phyloP scores from a whole-genome alignment of 345 rosid genomes.

The Noccaea bulbosa region DNA sequence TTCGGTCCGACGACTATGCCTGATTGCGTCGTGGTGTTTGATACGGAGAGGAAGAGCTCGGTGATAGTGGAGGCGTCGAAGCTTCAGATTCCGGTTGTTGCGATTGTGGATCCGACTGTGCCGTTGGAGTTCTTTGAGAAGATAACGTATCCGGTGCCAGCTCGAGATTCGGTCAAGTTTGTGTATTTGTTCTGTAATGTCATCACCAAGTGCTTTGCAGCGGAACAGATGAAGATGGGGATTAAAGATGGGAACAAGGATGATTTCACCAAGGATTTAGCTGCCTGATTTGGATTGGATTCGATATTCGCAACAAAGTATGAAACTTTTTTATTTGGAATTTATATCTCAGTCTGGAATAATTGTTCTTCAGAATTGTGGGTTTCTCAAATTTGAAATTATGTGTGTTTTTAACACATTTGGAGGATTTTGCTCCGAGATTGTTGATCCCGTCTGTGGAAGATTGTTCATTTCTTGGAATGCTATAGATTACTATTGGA shows the following conservation, averaged over 20 bases:
- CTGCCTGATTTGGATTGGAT: constrained; percentile 8
- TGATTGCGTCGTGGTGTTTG: constrained; percentile 88
- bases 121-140: constrained; percentile 77
- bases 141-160: constrained; percentile 91
- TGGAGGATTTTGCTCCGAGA: too few species aligned
- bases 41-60: constrained; percentile 87
- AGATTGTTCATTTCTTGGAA: constrained; percentile 11
- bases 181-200: constrained; percentile 93
- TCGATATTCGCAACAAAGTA: constrained; percentile 3
- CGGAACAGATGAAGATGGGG: constrained; percentile 69
- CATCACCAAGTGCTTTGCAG: constrained; percentile 82
- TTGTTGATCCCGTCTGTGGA: not conserved
- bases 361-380: constrained; percentile 19
- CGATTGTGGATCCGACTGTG: constrained; percentile 79
- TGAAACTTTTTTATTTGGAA: constrained; percentile 24
- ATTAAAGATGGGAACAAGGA: constrained; percentile 33
- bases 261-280: constrained; percentile 20
- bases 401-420: too few species aligned
- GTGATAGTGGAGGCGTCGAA: constrained; percentile 75
- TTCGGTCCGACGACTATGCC: constrained; percentile 85
- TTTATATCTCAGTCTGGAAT: constrained; percentile 26
- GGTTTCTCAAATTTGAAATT: not conserved
- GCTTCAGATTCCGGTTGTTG: constrained; percentile 89
- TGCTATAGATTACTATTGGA: not conserved
- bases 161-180: constrained; percentile 89